Evolutionary conservation across 176 grass and related monocot species (phyloP).

Genomic region (Aegilops longissima): DNA sequence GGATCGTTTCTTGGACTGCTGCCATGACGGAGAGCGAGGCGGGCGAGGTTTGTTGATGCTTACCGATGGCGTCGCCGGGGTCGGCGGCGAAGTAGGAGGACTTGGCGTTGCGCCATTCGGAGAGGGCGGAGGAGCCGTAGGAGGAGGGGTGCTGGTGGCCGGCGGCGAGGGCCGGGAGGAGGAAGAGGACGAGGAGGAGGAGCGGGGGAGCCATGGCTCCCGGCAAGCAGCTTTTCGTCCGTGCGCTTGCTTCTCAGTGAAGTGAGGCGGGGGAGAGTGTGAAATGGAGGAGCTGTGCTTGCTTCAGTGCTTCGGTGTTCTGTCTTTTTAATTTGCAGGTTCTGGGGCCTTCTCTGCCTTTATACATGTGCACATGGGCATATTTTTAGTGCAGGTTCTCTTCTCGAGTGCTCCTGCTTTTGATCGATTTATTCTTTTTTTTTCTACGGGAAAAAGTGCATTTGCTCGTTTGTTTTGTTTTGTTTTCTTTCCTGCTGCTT

Average conservation of each 20-base stretch:
- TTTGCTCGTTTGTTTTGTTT: neutral
- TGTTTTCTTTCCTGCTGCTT: neutral
- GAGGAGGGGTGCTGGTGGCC: slow-evolving; percentile 58
- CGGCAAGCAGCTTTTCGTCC: slow-evolving; percentile 3
- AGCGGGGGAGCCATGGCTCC: slow-evolving; percentile 50
- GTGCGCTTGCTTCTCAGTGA: neutral
- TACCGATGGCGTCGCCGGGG: slow-evolving; percentile 92
- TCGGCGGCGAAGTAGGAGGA: slow-evolving; percentile 96
- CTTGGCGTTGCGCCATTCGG: slow-evolving; percentile 87
- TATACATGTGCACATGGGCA: slow-evolving; percentile 13
- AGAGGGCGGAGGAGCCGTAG: slow-evolving; percentile 64
- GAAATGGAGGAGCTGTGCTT: neutral
- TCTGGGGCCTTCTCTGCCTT: slow-evolving; percentile 30
- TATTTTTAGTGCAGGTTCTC: slow-evolving; percentile 4
- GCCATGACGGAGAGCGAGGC: neutral
- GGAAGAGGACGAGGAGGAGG: slow-evolving; percentile 35
- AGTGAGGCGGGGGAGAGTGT: neutral
- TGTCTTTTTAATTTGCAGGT: neutral
- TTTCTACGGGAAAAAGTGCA: too few relatives aligned
- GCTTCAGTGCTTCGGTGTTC: neutral
- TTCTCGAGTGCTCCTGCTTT: neutral
- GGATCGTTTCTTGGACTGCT: neutral
- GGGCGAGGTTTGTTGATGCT: neutral
- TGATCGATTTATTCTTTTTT: too few relatives aligned
- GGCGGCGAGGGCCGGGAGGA: slow-evolving; percentile 36